Evolutionary conservation across 352 stramenopile genomes (phyloP), one percentile per base, ranked within the genome.

Genomic region (Phytophthora ohioensis): DNA sequence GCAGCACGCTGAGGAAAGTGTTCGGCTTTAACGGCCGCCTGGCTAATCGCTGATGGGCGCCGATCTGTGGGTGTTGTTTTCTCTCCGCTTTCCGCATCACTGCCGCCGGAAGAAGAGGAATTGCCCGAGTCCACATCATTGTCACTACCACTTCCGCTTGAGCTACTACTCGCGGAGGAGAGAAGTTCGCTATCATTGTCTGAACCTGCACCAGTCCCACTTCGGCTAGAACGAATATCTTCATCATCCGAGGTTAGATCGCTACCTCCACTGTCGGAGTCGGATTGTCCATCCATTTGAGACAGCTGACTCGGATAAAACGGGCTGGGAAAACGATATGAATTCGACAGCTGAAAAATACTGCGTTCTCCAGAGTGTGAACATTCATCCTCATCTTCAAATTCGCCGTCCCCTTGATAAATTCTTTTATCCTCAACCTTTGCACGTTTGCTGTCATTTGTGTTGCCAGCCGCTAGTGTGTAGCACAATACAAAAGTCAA

Each of bases 141-240:
- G 10, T 88, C 84, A 31, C 82, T 92, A 10, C 78, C 84, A 71
- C 78, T 89, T 34, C 73, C 82, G 63, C 84, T 93, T 17, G 80
- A 85, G 34, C 72, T 90, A 58, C 78, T 91, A 39, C 66, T 81
- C 2, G 66, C 73, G n/a, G 65, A 85, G 3, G 73, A 88, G 2
- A 78, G 56, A 11, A 81, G 52, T 32, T 86, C 77, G 17, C 76
- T 87, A 39, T 76, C 76, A 51, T 79, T 76, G 35, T 62, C 69
- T 5, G 81, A 91, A 41, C 64, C 68, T 51, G 70, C 69, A 27
- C 69, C 67, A 17, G 71, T 84, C 31, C 43, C 69, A 65, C 66
- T 85, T 51, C 51, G 61, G 39, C 65, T 64, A 13, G 73, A 86
- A 62, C 84, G 56, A 55, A 74, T 71, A 49, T 89, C 70, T 75